These are phyloP conservation scores for Aspergillus texensis DNA, from an alignment of 2,329 filamentous ascomycete genomes.

Conservation along the genomic window DNA sequence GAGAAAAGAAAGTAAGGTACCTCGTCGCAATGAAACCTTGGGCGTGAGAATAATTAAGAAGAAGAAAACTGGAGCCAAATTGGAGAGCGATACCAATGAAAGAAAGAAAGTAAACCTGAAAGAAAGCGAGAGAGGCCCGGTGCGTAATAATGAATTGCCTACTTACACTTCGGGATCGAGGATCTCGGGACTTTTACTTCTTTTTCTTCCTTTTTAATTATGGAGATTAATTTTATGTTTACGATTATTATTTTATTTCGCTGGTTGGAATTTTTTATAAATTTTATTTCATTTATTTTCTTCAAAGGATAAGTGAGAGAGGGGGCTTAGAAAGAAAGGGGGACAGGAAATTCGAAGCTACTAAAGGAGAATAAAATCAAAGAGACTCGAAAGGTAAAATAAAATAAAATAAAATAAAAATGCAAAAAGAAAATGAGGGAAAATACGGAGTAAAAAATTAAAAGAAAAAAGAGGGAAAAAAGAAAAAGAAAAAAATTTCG, in stretches of 20 bases:
- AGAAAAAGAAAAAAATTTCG: not conserved
- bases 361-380: slow-evolving; percentile 4
- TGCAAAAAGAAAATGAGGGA: not conserved
- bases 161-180: slow-evolving; percentile 19
- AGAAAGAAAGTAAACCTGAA: slow-evolving; percentile 20
- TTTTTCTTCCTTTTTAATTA: slow-evolving; percentile 9
- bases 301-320: not conserved
- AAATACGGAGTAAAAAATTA: not conserved
- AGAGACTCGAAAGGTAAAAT: slow-evolving; percentile 6
- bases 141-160: slow-evolving; percentile 5
- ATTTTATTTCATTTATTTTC: not conserved
- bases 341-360: not conserved
- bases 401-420: slow-evolving; percentile 2
- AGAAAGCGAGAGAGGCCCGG: slow-evolving; percentile 7
- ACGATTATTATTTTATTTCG: not conserved
- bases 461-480: not conserved
- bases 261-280: slow-evolving; percentile 8
- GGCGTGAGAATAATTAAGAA: slow-evolving; percentile 22
- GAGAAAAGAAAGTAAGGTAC: slow-evolving; percentile 4
- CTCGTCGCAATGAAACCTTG: slow-evolving; percentile 13
- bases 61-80: slow-evolving; percentile 23
- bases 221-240: slow-evolving; percentile 2
- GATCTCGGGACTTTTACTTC: slow-evolving; percentile 21
- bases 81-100: slow-evolving; percentile 16
- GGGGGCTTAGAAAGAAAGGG: slow-evolving; percentile 10